Conservation (phyloP, 1,139 yeast genomes). For the Scheffersomyces illinoinensis region DNA sequence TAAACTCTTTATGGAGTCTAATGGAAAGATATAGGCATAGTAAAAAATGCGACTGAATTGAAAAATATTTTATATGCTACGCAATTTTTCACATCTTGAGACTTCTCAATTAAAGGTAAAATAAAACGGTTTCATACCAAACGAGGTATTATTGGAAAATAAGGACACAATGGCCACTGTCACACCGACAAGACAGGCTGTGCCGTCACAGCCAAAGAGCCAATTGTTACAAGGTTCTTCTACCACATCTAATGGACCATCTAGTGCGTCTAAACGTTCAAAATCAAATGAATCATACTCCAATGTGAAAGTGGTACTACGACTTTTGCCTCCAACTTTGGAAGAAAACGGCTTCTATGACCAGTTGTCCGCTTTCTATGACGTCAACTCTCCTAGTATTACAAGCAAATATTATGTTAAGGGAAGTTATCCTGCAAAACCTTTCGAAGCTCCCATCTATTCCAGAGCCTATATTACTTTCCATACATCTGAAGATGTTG, state of each 20-base stretch:
- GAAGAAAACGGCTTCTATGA: conserved; percentile 23
- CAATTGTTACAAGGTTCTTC: background rate
- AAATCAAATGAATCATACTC: background rate
- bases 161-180: background rate
- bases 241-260: background rate
- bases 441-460: conserved; percentile 27
- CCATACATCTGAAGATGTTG: conserved; percentile 11
- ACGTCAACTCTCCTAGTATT: conserved; percentile 12
- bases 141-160: background rate
- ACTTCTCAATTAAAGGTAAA: background rate
- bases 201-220: background rate
- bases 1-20: background rate
- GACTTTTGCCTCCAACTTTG: conserved; percentile 38
- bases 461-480: conserved; percentile 32
- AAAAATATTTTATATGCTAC: background rate
- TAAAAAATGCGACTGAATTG: background rate
- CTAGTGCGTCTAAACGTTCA: background rate
- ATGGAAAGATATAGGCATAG: background rate
- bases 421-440: conserved; percentile 27
- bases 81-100: background rate
- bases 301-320: conserved; percentile 26
- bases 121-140: background rate
- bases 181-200: background rate
- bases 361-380: conserved; percentile 14
- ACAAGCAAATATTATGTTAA: conserved; percentile 29